These are phyloP conservation scores for Trichoderma reesei DNA, from an alignment of 495 filamentous ascomycete genomes.

Conservation along the genomic window DNA sequence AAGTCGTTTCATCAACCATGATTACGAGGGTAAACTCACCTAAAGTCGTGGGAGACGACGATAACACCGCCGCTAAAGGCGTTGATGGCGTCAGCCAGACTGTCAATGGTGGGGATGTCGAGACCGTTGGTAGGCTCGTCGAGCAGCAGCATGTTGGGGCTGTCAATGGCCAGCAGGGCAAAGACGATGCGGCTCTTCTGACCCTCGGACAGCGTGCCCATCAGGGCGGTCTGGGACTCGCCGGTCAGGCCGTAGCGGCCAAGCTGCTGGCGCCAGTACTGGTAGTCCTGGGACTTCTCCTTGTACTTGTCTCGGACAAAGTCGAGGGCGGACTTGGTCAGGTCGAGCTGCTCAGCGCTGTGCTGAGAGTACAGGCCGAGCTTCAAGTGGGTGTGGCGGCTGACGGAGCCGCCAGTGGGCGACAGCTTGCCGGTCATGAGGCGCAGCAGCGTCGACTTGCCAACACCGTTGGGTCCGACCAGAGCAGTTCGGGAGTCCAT, in stretches of 20 bases:
- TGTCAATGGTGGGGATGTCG: constrained; percentile 98
- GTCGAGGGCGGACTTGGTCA: constrained; percentile 95
- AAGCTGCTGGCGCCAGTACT: constrained; percentile 98
- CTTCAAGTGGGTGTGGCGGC: constrained; percentile 94
- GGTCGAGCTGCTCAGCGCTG: constrained; percentile 93
- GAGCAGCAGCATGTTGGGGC: constrained; percentile 93
- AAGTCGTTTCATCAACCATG: background rate
- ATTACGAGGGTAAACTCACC: constrained; percentile 41
- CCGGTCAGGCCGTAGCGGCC: constrained; percentile 87
- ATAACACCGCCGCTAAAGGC: constrained; percentile 93
- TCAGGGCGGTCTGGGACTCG: constrained; percentile 89
- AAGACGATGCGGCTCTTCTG: constrained; percentile 98
- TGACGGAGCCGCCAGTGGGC: constrained; percentile 70
- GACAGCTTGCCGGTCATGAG: constrained; percentile 96
- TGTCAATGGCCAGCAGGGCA: constrained; percentile 88
- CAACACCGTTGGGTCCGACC: constrained; percentile 97
- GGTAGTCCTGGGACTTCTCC: constrained; percentile 87
- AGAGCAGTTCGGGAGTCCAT: constrained; percentile 98
- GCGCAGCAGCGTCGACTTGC: constrained; percentile 95
- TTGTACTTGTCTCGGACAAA: constrained; percentile 95
- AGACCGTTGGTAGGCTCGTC: constrained; percentile 99
- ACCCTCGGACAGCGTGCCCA: constrained; percentile 94
- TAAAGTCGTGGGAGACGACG: constrained; percentile 97
- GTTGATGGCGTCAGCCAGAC: constrained; percentile 94
- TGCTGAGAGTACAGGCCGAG: constrained; percentile 96